Conservation (phyloP, 2,329 filamentous ascomycete species). For the Ophiocordyceps unilateralis region DNA sequence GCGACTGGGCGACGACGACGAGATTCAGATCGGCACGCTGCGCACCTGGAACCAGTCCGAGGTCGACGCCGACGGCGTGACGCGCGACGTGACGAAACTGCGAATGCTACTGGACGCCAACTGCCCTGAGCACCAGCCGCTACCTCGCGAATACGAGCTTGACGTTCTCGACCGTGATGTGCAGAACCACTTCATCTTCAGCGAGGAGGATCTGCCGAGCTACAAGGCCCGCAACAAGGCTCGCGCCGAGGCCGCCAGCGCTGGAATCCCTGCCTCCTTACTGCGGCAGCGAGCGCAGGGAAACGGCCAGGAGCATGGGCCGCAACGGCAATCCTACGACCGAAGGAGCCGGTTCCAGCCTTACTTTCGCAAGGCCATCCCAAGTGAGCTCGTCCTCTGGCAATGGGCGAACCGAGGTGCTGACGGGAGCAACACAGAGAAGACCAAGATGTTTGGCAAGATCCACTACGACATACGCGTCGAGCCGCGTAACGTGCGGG, state of each 20-base stretch:
- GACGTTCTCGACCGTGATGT: constrained; percentile 47
- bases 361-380: constrained; percentile 54
- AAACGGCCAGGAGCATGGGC: neutral
- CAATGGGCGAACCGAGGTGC: constrained; percentile 2
- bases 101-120: constrained; percentile 51
- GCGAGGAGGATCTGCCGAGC: constrained; percentile 70
- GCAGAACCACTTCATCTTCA: constrained; percentile 80
- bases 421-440: constrained; percentile 35
- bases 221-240: constrained; percentile 30
- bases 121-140: constrained; percentile 47
- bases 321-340: constrained; percentile 26
- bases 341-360: constrained; percentile 32
- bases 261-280: constrained; percentile 41
- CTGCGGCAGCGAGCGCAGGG: constrained; percentile 18
- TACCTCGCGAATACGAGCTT: constrained; percentile 83
- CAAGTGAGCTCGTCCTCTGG: too few relatives aligned
- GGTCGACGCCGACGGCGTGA: constrained; percentile 29
- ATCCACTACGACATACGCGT: constrained; percentile 63
- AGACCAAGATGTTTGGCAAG: constrained; percentile 57
- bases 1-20: constrained; percentile 60
- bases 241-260: constrained; percentile 36
- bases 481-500: constrained; percentile 53
- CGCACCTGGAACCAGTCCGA: constrained; percentile 37
- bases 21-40: constrained; percentile 67
- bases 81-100: constrained; percentile 18